These are phyloP conservation scores for Curvularia verruculosa DNA, from an alignment of 2,329 filamentous ascomycete genomes.

Conservation along the genomic window DNA sequence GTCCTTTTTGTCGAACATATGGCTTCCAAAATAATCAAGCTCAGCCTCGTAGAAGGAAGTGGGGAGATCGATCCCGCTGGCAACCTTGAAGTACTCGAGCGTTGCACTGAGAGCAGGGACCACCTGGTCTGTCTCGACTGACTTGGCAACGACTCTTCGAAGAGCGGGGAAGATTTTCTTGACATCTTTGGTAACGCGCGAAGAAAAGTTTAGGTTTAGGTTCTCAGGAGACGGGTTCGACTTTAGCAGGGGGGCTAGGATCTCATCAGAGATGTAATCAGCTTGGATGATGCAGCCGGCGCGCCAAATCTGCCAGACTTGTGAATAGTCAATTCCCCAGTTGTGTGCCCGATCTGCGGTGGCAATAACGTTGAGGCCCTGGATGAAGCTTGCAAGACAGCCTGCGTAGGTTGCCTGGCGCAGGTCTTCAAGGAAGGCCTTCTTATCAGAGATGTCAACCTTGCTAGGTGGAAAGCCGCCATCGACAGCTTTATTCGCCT, in stretches of 20 bases:
- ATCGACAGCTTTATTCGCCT: conserved; percentile 56
- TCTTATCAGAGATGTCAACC: conserved; percentile 41
- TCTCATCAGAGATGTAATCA: conserved; percentile 64
- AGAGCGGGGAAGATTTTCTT: conserved; percentile 57
- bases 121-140: conserved; percentile 63
- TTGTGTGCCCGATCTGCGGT: conserved; percentile 62
- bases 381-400: conserved; percentile 67
- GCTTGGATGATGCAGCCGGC: conserved; percentile 74
- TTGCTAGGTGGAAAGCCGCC: conserved; percentile 50
- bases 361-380: conserved; percentile 70
- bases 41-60: conserved; percentile 74
- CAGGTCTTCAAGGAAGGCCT: conserved; percentile 62
- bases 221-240: conserved; percentile 49
- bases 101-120: conserved; percentile 66
- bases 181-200: conserved; percentile 61
- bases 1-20: conserved; percentile 67
- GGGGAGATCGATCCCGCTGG: conserved; percentile 64
- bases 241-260: conserved; percentile 59
- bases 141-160: conserved; percentile 63
- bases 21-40: conserved; percentile 72
- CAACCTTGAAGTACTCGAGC: conserved; percentile 71
- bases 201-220: conserved; percentile 51
- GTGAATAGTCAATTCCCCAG: conserved; percentile 63
- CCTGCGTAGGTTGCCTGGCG: conserved; percentile 66
- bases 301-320: conserved; percentile 68